A percentile compares a stretch with the other conserved stretches of the same genome.
Conservation (phyloP, 1,284 basidiomycete species). For the Sanghuangporus weigelae region DNA sequence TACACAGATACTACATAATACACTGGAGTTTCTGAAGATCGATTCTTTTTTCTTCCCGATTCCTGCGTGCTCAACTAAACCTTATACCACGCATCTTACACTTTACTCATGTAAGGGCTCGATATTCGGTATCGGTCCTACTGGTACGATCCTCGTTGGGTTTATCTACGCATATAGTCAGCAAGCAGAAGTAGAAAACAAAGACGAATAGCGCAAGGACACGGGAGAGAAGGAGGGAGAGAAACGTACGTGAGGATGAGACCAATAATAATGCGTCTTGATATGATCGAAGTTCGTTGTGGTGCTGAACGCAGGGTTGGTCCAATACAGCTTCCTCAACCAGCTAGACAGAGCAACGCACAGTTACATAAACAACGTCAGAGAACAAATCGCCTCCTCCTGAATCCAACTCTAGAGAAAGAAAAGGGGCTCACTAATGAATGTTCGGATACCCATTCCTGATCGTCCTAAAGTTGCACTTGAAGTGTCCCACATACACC, state of each 20-base stretch:
- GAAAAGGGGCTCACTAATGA: conserved; percentile 27
- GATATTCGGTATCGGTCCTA: conserved; percentile 69
- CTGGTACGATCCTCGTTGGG: conserved; percentile 62
- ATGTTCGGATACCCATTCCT: conserved; percentile 41
- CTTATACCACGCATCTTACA: neutral
- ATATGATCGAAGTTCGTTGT: conserved; percentile 58
- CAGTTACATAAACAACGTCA: neutral
- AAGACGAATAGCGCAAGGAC: conserved; percentile 16
- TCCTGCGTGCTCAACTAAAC: no score
- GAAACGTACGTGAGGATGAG: conserved; percentile 20
- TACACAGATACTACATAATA: no score
- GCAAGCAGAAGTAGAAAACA: no score
- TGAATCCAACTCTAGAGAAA: neutral
- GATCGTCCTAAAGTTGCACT: conserved; percentile 46
- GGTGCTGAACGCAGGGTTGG: conserved; percentile 51
- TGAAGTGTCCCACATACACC: conserved; percentile 59
- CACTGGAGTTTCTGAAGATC: neutral
- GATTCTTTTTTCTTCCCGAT: neutral
- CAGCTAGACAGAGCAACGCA: conserved; percentile 25
- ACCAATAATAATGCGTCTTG: conserved; percentile 42
- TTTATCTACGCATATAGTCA: conserved; percentile 40
- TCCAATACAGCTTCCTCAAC: conserved; percentile 62
- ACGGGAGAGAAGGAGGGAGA: no score
- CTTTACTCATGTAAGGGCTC: conserved; percentile 42
- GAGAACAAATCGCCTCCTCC: neutral